Evolutionary conservation across 352 stramenopile genomes (phyloP), one percentile per base, ranked within the genome.

Genomic region (Globisporangium spinosum): DNA sequence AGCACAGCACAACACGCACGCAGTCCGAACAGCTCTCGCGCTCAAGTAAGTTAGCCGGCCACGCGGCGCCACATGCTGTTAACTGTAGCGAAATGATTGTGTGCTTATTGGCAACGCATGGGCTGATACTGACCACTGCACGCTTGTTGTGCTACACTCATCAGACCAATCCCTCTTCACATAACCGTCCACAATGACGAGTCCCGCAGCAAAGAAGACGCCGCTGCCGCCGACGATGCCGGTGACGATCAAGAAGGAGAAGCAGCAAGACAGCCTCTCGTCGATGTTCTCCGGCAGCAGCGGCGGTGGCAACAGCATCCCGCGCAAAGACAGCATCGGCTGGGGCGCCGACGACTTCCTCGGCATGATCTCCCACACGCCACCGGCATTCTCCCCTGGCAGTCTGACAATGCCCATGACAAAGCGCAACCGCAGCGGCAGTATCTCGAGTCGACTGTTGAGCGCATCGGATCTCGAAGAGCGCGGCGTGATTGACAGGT

Each of bases 381-480:
- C 90, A 32, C 90, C 90, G n/a, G 89, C 89, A 32, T 97, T 97
- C 75, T 97, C 90, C 32, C 89, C 90, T 2, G 89, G 89, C 35
- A 96, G 89, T 73, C 82, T 95, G 56, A 95, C 85, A 34, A 90
- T 94, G 83, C 86, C 88, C 53, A 90, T 92, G 80, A 91, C 85
- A n/a, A 95, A 95, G 75, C 74, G 88, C 55, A 85, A 85, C 5
- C 82, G 88, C 34, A 94, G 85, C 64, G 88, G 88, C 49, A 94
- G 86, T 60, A 93, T 95, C 62, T 94, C 86, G 27, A 92, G 88
- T 64, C 84, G 88, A 38, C 72, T 96, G 57, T 72, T 94, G n/a
- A 97, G 89, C 59, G 90, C 90, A 2, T 94, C 90, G 4, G 90
- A 97, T 53, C 69, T 97, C 23, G 90, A 97, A 70, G 90, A 97